Percentiles rank a stretch among this genome's conserved stretches.
Conservation (phyloP, 495 filamentous ascomycete species). For the Lasiosphaeris hirsuta region DNA sequence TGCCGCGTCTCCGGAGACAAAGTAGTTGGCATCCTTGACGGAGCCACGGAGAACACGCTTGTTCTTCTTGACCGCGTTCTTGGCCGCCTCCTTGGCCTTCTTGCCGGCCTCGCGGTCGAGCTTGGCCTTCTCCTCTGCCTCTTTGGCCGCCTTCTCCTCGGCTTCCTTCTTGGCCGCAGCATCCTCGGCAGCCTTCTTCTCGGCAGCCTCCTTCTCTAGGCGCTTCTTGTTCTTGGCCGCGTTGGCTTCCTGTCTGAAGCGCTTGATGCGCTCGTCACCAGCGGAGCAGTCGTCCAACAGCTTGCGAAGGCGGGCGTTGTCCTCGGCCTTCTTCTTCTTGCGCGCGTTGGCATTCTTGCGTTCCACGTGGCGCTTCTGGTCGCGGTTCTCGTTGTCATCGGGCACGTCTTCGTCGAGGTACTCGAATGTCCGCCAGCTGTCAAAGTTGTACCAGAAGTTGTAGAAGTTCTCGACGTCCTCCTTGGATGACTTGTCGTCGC, state of each 20-base stretch:
- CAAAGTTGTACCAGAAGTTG: constrained; percentile 99
- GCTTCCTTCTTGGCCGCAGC: constrained; percentile 73
- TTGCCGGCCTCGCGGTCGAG: constrained; percentile 83
- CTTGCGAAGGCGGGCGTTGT: constrained; percentile 82
- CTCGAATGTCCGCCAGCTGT: constrained; percentile 96
- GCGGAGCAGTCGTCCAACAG: constrained; percentile 80
- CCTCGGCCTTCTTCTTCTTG: constrained; percentile 99
- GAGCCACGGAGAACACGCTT: constrained; percentile 87
- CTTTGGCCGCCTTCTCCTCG: constrained; percentile 86
- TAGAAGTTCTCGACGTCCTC: constrained; percentile 93
- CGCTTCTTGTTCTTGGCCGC: constrained; percentile 92
- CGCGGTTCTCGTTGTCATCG: constrained; percentile 85
- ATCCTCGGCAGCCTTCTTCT: constrained; percentile 76
- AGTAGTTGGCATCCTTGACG: constrained; percentile 97
- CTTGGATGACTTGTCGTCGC: constrained; percentile 79
- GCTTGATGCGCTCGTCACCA: constrained; percentile 92
- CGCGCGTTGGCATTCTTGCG: constrained; percentile 96
- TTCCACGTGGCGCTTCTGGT: constrained; percentile 97
- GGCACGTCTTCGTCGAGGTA: constrained; percentile 98
- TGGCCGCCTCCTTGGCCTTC: constrained; percentile 96
- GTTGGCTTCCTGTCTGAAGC: constrained; percentile 85
- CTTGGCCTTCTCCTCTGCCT: constrained; percentile 96
- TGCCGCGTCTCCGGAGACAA: constrained; percentile 62
- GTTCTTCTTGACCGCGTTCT: constrained; percentile 99
- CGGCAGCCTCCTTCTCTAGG: constrained; percentile 85